Evolutionary conservation across 345 rosid genomes (phyloP), one percentile per base, ranked within the genome.

Genomic region (Eucalyptus grandis): DNA sequence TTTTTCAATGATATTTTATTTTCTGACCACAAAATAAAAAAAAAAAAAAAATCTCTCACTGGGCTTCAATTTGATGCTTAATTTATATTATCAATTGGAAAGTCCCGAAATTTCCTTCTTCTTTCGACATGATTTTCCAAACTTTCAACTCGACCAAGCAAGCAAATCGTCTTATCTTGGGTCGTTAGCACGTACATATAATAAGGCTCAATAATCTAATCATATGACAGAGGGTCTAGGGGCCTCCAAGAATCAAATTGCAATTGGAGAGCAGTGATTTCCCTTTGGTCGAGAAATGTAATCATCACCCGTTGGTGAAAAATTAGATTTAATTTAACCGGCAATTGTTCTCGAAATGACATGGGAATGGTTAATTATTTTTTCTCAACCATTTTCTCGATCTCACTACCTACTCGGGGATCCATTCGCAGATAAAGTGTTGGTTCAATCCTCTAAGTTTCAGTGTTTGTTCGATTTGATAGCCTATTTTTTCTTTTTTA

Each of bases 21-120:
- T n/a, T n/a, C n/a, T n/a, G n/a, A n/a, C n/a, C n/a, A n/a, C n/a
- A n/a, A n/a, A n/a, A n/a, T n/a, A n/a, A n/a, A n/a, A n/a, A n/a
- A n/a, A n/a, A n/a, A n/a, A n/a, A n/a, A n/a, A n/a, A 17, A 31
- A 67, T 67, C 43, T 1, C 22, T 0, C 21, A 4, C 11, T 1
- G 7, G 37, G 40, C 81, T 34, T 17, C 7, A 37, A 9, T 34
- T 15, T 8, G 77, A 34, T 17, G 81, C 26, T 37, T 69, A 34
- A 69, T 69, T 8, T 34, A 6, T 69, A 31, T 16, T 5, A 69
- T 69, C 24, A 2, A 69, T 69, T 69, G 44, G 24, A 69, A 67
- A 67, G 34, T 67, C 80, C 11, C 6, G 80, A 15, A 31, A 67
- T 31, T 31, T 67, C 22, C 12, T 69, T 17, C 43, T 69, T 69